Evolutionary conservation across 768 basidiomycete genomes (phyloP).

Genomic region (Suillus tomentosus): DNA sequence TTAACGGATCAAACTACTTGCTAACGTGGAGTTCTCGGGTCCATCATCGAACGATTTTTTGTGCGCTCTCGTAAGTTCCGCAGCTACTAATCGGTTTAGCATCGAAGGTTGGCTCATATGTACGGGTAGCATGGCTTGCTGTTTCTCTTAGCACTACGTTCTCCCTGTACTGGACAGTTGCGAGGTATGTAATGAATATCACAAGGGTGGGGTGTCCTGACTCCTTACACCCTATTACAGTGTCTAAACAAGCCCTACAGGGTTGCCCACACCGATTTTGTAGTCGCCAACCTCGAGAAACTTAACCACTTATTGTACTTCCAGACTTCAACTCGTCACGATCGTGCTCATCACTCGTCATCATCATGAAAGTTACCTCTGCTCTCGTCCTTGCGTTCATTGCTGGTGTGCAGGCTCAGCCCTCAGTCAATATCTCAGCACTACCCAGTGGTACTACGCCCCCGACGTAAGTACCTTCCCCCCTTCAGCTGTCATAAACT

Average conservation of each 20-base stretch:
- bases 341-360: neutral
- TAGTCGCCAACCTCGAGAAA: neutral
- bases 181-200: neutral
- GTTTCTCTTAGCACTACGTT: no score
- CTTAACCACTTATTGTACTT: neutral
- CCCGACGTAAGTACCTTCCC: neutral
- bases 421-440: neutral
- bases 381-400: neutral
- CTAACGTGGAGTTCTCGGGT: neutral
- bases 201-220: neutral
- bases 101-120: neutral
- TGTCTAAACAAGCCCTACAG: no score
- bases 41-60: neutral
- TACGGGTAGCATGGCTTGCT: no score
- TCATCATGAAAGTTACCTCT: constrained; percentile 7
- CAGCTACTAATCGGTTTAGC: neutral
- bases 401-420: neutral
- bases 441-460: neutral
- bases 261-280: neutral
- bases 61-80: neutral
- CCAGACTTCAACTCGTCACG: neutral
- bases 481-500: neutral
- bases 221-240: neutral
- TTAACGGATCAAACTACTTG: neutral
- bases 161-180: neutral